Evolutionary conservation across 2,329 filamentous ascomycete genomes (phyloP).

Genomic region (Monosporascus sp.): DNA sequence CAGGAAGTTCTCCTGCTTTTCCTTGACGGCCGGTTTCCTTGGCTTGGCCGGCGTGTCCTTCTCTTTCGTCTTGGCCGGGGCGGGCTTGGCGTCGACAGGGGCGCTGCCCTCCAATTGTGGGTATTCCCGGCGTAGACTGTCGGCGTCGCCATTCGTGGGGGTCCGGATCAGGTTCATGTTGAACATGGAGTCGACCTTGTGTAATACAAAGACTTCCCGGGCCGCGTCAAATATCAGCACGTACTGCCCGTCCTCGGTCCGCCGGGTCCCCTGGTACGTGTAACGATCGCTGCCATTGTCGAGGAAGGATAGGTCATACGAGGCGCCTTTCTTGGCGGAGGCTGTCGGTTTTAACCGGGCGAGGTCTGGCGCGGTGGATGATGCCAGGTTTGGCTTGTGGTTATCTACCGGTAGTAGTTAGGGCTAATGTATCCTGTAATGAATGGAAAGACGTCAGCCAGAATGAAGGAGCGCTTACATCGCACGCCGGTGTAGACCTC

Average conservation of each 20-base stretch:
- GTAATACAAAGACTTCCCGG: constrained; percentile 73
- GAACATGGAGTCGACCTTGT: constrained; percentile 75
- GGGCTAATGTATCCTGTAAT: neutral
- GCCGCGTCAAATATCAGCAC: constrained; percentile 71
- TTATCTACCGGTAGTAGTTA: constrained; percentile 43
- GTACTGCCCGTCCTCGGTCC: constrained; percentile 51
- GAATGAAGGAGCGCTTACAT: constrained; percentile 38
- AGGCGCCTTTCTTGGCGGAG: constrained; percentile 39
- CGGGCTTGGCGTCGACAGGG: neutral
- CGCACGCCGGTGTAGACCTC: constrained; percentile 56
- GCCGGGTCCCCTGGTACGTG: constrained; percentile 55
- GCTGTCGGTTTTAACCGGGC: constrained; percentile 48
- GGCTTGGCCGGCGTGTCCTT: constrained; percentile 6
- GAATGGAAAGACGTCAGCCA: too few relatives aligned
- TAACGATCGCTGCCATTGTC: constrained; percentile 51
- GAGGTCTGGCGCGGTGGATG: constrained; percentile 41
- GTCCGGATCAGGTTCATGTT: constrained; percentile 78
- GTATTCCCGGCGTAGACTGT: constrained; percentile 60
- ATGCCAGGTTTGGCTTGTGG: constrained; percentile 51
- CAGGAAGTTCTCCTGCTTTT: neutral
- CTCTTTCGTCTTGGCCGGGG: constrained; percentile 8
- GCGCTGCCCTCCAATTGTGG: constrained; percentile 51
- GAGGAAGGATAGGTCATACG: constrained; percentile 51
- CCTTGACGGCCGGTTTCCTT: neutral
- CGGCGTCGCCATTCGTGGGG: constrained; percentile 58